Conservation (phyloP, 1,139 yeast species). For the Blastobotrys illinoisensis region DNA sequence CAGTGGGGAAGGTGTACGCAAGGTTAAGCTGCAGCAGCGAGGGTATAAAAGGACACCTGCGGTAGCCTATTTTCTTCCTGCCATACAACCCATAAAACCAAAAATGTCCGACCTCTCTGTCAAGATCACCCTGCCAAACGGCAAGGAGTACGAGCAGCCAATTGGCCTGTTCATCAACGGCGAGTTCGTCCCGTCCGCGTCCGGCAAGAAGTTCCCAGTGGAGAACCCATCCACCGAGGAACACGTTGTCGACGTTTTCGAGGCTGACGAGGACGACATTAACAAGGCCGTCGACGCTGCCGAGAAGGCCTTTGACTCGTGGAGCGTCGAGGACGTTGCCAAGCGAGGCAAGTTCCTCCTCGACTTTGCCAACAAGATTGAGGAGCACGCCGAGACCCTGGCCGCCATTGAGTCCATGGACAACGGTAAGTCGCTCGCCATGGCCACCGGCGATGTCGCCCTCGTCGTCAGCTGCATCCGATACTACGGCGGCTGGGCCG, state of each 20-base stretch:
- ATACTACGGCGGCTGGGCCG: conserved; percentile 78
- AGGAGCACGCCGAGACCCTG: conserved; percentile 51
- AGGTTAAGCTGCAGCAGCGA: neutral
- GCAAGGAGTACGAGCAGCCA: conserved; percentile 55
- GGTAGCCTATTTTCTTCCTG: neutral
- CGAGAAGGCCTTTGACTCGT: conserved; percentile 43
- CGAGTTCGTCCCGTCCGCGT: conserved; percentile 46
- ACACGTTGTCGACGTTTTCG: conserved; percentile 46
- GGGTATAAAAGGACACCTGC: neutral
- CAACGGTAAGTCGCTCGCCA: conserved; percentile 65
- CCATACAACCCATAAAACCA: neutral
- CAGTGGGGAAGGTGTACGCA: neutral
- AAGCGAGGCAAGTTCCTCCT: conserved; percentile 51
- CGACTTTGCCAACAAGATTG: conserved; percentile 61
- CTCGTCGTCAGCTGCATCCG: conserved; percentile 52
- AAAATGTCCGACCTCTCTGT: conserved; percentile 2
- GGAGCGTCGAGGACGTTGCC: conserved; percentile 46
- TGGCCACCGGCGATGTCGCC: conserved; percentile 52
- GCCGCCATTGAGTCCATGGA: conserved; percentile 72
- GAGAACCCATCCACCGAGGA: conserved; percentile 54
- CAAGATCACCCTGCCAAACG: conserved; percentile 54
- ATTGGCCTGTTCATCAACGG: conserved; percentile 59
- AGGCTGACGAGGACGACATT: conserved; percentile 51
- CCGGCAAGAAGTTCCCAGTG: conserved; percentile 49
- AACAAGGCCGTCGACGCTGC: conserved; percentile 56